Evolutionary conservation across 176 grass and related monocot species (phyloP).

Genomic region (Eleusine indica): DNA sequence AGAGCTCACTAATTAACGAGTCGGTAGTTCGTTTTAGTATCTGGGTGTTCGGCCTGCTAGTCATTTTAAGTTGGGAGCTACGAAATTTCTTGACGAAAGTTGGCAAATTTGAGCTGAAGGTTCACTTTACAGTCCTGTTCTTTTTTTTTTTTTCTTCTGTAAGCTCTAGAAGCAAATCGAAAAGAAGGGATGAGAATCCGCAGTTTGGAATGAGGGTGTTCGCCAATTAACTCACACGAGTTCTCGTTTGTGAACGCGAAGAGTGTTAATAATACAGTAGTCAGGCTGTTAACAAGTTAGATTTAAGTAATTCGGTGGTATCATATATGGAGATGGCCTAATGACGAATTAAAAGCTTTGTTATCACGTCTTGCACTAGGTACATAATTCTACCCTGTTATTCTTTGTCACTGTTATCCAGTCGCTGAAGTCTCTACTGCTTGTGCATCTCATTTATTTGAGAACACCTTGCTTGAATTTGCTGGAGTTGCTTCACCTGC

Average conservation of each 20-base stretch:
- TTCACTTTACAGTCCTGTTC: not conserved
- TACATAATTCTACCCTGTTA: not conserved
- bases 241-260: not conserved
- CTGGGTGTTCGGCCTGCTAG: not conserved
- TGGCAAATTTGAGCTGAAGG: not conserved
- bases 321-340: not conserved
- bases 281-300: not conserved
- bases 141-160: not conserved
- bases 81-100: not conserved
- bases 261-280: not conserved
- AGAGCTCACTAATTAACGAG: not conserved
- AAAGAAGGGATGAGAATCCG: not conserved
- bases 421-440: not conserved
- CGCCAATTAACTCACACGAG: not conserved
- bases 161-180: not conserved
- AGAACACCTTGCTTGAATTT: conserved; percentile 9
- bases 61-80: not conserved
- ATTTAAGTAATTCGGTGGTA: not conserved
- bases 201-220: not conserved
- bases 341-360: not conserved
- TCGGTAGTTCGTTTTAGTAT: not conserved
- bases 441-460: not conserved
- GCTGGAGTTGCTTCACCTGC: not conserved
- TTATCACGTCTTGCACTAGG: not conserved
- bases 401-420: not conserved